Evolutionary conservation across 2,329 filamentous ascomycete species (phyloP).

Genomic region (Albophoma yamanashiensis): DNA sequence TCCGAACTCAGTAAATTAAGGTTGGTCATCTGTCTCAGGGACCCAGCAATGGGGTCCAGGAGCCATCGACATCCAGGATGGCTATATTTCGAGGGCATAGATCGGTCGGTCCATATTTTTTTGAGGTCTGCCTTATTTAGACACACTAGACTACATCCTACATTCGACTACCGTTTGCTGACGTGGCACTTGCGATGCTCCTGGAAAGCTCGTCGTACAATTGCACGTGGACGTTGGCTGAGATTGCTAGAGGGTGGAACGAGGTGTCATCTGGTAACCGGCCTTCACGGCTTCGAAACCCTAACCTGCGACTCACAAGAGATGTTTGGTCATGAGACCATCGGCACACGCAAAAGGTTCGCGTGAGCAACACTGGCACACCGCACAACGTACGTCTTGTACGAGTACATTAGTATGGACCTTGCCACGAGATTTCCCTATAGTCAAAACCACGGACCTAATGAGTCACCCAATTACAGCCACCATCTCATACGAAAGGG

Average conservation of each 20-base stretch:
- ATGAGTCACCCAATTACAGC: background rate
- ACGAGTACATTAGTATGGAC: background rate
- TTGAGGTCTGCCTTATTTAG: no score
- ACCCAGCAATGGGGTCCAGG: background rate
- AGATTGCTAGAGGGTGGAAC: background rate
- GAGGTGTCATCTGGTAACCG: background rate
- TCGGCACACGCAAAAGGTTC: background rate
- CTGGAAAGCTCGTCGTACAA: no score
- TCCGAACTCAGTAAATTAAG: background rate
- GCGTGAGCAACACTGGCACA: background rate
- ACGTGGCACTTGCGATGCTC: no score
- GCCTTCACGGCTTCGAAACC: background rate
- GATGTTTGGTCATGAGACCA: background rate
- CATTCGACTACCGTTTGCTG: no score
- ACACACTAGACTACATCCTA: no score
- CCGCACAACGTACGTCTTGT: background rate
- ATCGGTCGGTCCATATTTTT: no score
- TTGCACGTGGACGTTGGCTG: background rate
- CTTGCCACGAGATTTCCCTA: background rate
- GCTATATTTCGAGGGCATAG: background rate
- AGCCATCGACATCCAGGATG: background rate
- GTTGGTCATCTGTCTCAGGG: background rate
- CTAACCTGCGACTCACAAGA: background rate
- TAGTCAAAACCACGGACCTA: no score
- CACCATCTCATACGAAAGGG: background rate